A percentile compares a stretch with the other conserved stretches of the same genome.
phyloP scores from a whole-genome alignment of 1,139 yeast genomes.

The Spencermartinsiella ligniputridi region DNA sequence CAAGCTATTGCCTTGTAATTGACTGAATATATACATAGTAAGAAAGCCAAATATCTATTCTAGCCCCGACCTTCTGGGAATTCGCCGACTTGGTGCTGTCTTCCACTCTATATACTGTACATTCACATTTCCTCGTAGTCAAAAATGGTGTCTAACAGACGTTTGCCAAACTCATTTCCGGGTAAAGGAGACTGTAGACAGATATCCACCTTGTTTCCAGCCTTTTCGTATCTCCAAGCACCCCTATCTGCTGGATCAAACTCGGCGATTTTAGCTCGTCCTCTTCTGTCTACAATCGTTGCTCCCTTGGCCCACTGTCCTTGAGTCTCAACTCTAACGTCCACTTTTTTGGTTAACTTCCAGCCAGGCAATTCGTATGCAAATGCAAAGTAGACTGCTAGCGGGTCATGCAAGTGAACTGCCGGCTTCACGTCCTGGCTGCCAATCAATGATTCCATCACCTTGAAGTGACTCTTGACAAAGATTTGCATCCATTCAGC shows the following conservation, averaged over 20 bases:
- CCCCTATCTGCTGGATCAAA: slow-evolving; percentile 25
- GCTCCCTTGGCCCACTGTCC: slow-evolving; percentile 38
- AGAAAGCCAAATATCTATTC: too few relatives aligned
- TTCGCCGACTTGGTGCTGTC: too few relatives aligned
- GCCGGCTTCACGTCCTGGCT: slow-evolving; percentile 2
- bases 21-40: background rate
- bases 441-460: slow-evolving; percentile 22
- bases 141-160: slow-evolving; percentile 11
- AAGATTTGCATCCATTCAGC: slow-evolving; percentile 35
- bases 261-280: slow-evolving; percentile 25
- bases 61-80: too few relatives aligned
- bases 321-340: slow-evolving; percentile 37
- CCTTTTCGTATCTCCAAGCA: slow-evolving; percentile 26
- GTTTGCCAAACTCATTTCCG: slow-evolving; percentile 18
- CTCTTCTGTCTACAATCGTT: slow-evolving; percentile 36
- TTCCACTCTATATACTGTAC: too few relatives aligned
- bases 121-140: background rate
- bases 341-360: slow-evolving; percentile 27
- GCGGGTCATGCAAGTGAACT: slow-evolving; percentile 39
- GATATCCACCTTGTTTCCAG: slow-evolving; percentile 29
- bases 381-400: slow-evolving; percentile 37
- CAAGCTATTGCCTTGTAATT: background rate
- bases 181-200: slow-evolving; percentile 27
- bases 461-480: slow-evolving; percentile 33
- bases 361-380: slow-evolving; percentile 23